Evolutionary conservation across 768 basidiomycete genomes (phyloP).

Genomic region (Arthromyces matolae): DNA sequence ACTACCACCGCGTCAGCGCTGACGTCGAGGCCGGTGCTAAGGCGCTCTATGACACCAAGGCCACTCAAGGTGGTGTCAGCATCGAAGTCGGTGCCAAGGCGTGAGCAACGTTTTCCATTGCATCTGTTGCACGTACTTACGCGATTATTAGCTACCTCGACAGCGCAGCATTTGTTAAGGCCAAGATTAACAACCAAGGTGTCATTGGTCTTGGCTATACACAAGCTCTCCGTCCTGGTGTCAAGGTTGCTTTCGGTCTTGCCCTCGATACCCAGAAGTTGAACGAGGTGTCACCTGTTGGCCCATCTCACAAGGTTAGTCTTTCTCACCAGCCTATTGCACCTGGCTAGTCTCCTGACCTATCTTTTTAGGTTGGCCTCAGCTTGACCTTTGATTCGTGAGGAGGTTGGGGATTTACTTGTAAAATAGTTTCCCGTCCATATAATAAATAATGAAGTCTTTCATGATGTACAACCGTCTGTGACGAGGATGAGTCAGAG

Average conservation of each 20-base stretch:
- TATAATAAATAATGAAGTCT: conserved; percentile 15
- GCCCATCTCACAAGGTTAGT: conserved; percentile 74
- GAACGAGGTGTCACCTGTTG: conserved; percentile 62
- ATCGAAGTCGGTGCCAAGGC: conserved; percentile 96
- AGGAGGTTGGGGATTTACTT: conserved; percentile 30
- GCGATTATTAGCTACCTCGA: conserved; percentile 65
- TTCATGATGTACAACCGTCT: conserved; percentile 1
- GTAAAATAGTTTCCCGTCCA: conserved; percentile 30
- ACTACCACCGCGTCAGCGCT: conserved; percentile 93
- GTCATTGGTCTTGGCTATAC: conserved; percentile 89
- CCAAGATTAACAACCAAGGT: conserved; percentile 97
- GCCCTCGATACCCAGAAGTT: conserved; percentile 92
- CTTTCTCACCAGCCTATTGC: neutral
- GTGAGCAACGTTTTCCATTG: conserved; percentile 40
- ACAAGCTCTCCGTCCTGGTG: conserved; percentile 89
- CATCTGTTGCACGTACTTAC: neutral
- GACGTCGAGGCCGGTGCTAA: conserved; percentile 96
- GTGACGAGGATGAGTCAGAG: neutral
- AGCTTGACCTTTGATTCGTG: conserved; percentile 72
- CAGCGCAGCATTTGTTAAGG: conserved; percentile 89
- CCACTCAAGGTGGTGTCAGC: conserved; percentile 77
- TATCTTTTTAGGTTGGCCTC: conserved; percentile 55
- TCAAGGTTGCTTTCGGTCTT: conserved; percentile 90
- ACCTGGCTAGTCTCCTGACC: neutral
- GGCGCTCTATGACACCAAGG: conserved; percentile 94